These are phyloP conservation scores for Staphylotrichum tortipilum DNA, from an alignment of 495 filamentous ascomycete species.

Conservation along the genomic window DNA sequence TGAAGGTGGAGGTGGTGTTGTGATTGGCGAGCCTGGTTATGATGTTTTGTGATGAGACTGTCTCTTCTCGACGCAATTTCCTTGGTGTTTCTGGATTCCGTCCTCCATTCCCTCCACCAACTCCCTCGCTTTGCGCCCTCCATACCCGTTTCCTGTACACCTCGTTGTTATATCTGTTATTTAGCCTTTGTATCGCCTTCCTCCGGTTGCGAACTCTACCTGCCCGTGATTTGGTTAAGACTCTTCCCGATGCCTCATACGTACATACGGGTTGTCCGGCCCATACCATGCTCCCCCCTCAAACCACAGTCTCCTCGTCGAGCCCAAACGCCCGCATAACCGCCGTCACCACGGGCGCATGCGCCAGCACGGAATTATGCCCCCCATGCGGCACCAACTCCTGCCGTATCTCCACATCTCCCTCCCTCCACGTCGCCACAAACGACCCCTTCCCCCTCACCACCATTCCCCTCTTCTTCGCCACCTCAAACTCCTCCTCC, in stretches of 20 bases:
- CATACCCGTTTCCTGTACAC: too few species aligned
- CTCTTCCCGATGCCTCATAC: too few species aligned
- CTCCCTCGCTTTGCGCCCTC: too few species aligned
- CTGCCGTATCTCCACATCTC: slow-evolving; percentile 37
- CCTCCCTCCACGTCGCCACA: slow-evolving; percentile 32
- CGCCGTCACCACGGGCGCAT: slow-evolving; percentile 48
- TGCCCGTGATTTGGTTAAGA: too few species aligned
- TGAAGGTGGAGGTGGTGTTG: not conserved
- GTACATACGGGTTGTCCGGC: not conserved
- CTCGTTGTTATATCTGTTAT: too few species aligned
- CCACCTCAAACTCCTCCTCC: slow-evolving; percentile 22
- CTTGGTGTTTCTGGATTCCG: too few species aligned
- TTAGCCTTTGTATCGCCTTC: too few species aligned
- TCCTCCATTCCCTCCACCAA: too few species aligned
- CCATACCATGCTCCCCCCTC: not conserved
- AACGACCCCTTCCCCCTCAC: slow-evolving; percentile 33
- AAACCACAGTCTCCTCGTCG: not conserved
- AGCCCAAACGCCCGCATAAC: slow-evolving; percentile 54
- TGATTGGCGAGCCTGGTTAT: too few species aligned
- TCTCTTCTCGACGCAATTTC: too few species aligned
- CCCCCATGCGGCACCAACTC: slow-evolving; percentile 51
- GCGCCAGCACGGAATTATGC: slow-evolving; percentile 51
- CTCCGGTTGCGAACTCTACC: too few species aligned
- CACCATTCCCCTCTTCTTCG: slow-evolving; percentile 34
- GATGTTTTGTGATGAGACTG: too few species aligned